Conservation (phyloP, 306 rosid species). For the Quercus wislizeni region DNA sequence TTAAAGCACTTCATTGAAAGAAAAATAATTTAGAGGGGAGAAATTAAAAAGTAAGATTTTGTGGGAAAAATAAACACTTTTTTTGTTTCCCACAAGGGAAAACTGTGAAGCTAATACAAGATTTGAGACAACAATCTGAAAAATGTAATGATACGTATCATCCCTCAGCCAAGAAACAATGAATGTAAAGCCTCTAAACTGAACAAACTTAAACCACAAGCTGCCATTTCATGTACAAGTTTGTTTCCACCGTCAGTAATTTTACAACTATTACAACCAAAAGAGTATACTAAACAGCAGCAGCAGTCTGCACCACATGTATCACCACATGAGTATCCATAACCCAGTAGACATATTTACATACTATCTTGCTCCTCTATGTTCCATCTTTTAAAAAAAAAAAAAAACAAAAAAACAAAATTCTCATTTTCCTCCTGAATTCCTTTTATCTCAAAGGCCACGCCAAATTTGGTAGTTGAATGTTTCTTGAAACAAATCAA, state of each 20-base stretch:
- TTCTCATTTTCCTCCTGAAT: constrained; percentile 19
- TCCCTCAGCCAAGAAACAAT: constrained; percentile 40
- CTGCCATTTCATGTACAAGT: constrained; percentile 56
- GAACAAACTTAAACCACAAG: constrained; percentile 35
- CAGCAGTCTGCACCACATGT: constrained; percentile 35
- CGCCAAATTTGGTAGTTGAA: constrained; percentile 25
- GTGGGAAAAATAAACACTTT: constrained; percentile 3
- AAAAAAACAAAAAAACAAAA: constrained; percentile 12
- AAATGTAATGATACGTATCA: constrained; percentile 28
- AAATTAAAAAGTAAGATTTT: background rate
- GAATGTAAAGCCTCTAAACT: constrained; percentile 33
- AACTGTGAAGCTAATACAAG: constrained; percentile 39
- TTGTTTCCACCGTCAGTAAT: constrained; percentile 27
- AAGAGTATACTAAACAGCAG: constrained; percentile 31
- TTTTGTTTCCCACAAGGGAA: constrained; percentile 19
- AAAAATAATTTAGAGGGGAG: background rate
- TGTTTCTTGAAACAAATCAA: constrained; percentile 23
- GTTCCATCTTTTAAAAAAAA: constrained; percentile 15
- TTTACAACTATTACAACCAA: constrained; percentile 35
- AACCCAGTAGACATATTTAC: constrained; percentile 55
- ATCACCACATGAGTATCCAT: constrained; percentile 33
- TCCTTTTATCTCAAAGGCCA: constrained; percentile 19
- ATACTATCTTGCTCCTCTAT: constrained; percentile 51
- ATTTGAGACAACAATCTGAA: constrained; percentile 28
- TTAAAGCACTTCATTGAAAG: background rate